Conservation (phyloP, 1,284 basidiomycete genomes). For the Pulveroboletus ridleyi region DNA sequence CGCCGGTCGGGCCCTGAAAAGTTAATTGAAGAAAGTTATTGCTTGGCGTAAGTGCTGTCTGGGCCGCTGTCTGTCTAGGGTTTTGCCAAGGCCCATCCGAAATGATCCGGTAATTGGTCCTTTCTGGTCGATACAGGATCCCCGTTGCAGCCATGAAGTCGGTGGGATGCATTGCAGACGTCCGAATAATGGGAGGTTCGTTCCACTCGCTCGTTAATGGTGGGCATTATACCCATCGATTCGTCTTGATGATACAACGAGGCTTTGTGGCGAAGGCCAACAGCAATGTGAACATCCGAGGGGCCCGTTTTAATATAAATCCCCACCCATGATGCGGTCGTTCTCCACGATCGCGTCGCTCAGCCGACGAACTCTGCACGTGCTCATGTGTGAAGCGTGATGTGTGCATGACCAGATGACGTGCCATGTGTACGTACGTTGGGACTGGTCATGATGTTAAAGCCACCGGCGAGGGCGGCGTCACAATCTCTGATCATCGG, state of each 20-base stretch:
- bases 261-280: constrained; percentile 2
- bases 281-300: too few species aligned
- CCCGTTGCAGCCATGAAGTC: constrained; percentile 22
- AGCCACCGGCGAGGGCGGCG: too few species aligned
- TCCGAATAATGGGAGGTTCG: neutral
- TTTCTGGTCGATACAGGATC: constrained; percentile 8
- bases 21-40: neutral
- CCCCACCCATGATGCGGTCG: too few species aligned
- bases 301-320: too few species aligned
- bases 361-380: too few species aligned
- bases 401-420: too few species aligned
- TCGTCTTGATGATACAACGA: constrained; percentile 5
- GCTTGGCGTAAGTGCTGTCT: neutral
- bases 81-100: neutral
- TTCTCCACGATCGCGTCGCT: too few species aligned
- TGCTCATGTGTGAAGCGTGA: too few species aligned
- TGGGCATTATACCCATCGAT: constrained; percentile 22
- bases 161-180: neutral
- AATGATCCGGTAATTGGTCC: neutral
- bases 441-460: too few species aligned
- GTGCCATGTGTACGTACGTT: too few species aligned
- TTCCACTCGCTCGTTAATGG: neutral
- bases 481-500: too few species aligned
- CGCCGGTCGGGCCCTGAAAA: constrained; percentile 7
- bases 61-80: neutral